Evolutionary conservation across 2,329 filamentous ascomycete species (phyloP), one percentile per base, ranked within the genome.

Genomic region (Neofusicoccum cordaticola): DNA sequence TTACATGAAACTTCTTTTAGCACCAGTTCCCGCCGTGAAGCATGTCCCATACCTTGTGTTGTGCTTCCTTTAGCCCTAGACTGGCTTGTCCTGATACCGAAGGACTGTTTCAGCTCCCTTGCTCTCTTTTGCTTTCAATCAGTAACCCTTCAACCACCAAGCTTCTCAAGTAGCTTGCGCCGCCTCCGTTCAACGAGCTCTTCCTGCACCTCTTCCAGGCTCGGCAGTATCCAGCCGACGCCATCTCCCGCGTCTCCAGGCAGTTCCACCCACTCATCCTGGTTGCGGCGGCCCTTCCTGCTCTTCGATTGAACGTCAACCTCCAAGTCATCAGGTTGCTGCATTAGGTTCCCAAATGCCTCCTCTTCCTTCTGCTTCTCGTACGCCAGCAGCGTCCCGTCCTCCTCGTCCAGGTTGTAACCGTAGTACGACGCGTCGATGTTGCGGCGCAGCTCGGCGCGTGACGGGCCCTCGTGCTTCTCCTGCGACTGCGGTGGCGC

Each of bases 401-500:
- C 92, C 77, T 98, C 95, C 77, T 98, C 93, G 70, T 93, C 92
- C 7, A 93, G 85, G 67, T 93, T 93, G 77, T 96, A 99, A 45
- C 95, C 95, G 77, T 97, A 99, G 78, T 99, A 99, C 37, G 89
- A 90, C 12, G 95, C 95, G 78, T 99, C 92, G 8, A 99, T 93
- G 70, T 89, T 86, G 78, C 86, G 88, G 66, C 89, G 80, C 70
- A 93, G 75, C 71, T 92, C 90, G 58, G 87, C 86, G 70, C 90
- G 83, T 66, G 85, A 84, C 72, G 92, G 89, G 8, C 87, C 78
- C 66, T 88, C 84, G 58, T 82, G 81, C n/a, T 78, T 76, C 68
- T 84, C 81, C 66, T 84, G 82, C 35, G 50, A 57, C 39, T 48
- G 58, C 22, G 60, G 51, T n/a, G 60, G 60, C 19, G 61, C 64